phyloP scores from a whole-genome alignment of 352 stramenopile genomes.

The Phytophthora fragariae region DNA sequence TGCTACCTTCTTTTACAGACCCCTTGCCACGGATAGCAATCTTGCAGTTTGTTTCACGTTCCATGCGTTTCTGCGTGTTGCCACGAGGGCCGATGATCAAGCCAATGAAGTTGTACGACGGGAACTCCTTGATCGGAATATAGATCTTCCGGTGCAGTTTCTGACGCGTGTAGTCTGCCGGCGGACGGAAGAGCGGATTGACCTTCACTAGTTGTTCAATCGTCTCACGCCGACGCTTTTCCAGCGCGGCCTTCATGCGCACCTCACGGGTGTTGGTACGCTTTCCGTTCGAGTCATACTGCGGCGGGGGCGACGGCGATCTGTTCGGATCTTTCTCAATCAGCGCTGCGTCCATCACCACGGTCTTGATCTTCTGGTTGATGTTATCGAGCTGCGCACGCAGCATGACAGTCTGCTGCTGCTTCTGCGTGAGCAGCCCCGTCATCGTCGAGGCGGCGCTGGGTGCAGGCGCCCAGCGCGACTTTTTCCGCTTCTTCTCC shows the following conservation, averaged over 20 bases:
- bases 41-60: constrained; percentile 98
- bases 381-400: constrained; percentile 79
- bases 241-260: constrained; percentile 93
- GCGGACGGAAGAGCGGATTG: constrained; percentile 91
- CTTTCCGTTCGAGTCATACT: constrained; percentile 97
- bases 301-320: constrained; percentile 92
- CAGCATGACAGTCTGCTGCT: constrained; percentile 79
- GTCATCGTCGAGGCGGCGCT: constrained; percentile 50
- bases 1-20: constrained; percentile 97
- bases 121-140: constrained; percentile 98
- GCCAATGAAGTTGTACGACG: constrained; percentile 99
- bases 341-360: constrained; percentile 78
- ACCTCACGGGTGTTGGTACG: constrained; percentile 97
- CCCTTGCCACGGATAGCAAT: constrained; percentile 98
- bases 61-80: constrained; percentile 99
- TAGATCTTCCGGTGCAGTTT: constrained; percentile 97
- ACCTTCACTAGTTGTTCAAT: constrained; percentile 97
- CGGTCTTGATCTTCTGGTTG: constrained; percentile 77
- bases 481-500: constrained; percentile 83
- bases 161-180: constrained; percentile 89
- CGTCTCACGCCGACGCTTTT: constrained; percentile 91
- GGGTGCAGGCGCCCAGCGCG: constrained; percentile 70
- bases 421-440: constrained; percentile 60
- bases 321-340: constrained; percentile 90
- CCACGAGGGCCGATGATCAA: constrained; percentile 99